Percentiles rank a stretch among this genome's conserved stretches.
Evolutionary conservation across 2,329 filamentous ascomycete genomes (phyloP).

Genomic region (Fusarium sp.): DNA sequence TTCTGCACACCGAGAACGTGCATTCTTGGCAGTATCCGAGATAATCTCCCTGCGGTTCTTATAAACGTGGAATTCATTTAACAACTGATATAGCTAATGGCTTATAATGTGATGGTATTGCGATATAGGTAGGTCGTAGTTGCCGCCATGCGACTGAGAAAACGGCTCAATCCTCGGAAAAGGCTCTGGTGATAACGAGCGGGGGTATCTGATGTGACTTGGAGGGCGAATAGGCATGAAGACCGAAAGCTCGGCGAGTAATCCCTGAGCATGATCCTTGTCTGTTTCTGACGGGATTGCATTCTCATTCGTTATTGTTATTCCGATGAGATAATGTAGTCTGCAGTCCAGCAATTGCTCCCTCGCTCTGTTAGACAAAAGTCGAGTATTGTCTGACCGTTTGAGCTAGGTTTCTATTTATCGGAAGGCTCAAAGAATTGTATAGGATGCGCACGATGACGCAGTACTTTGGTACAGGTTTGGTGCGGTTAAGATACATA

Average conservation of each 20-base stretch:
- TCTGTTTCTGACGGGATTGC: neutral
- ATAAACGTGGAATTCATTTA: fast-evolving
- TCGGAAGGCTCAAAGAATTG: no score
- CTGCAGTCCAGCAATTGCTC: neutral
- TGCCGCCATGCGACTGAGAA: neutral
- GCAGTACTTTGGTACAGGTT: no score
- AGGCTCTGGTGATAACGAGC: neutral
- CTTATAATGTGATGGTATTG: fast-evolving
- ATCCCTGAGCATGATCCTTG: neutral
- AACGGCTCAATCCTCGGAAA: neutral
- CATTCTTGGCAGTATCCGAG: neutral
- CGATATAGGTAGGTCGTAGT: fast-evolving
- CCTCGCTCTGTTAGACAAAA: no score
- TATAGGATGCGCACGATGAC: no score
- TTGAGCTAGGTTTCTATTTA: no score
- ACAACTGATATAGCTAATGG: neutral
- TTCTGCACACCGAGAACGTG: neutral
- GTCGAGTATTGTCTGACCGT: no score
- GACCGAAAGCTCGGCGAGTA: neutral
- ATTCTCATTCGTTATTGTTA: neutral
- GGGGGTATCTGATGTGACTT: neutral
- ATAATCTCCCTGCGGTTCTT: fast-evolving
- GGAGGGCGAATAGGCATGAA: neutral
- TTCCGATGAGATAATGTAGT: no score
- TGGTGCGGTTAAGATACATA: no score